A percentile compares a stretch with the other conserved stretches of the same genome.
Evolutionary conservation across 306 rosid species (phyloP).

Genomic region (Arachis stenosperma): DNA sequence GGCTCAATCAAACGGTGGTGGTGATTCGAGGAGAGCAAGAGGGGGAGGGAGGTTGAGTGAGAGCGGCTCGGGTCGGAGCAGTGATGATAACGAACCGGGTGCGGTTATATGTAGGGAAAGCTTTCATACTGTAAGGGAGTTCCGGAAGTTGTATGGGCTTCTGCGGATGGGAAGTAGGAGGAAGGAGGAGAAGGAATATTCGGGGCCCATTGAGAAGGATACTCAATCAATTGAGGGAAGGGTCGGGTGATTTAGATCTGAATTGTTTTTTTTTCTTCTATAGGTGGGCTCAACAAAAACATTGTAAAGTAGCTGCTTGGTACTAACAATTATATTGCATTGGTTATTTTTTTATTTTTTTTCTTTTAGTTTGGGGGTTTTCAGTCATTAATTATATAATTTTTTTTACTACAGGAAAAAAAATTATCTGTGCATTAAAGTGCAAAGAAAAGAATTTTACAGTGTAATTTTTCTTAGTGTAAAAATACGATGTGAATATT

Average conservation of each 20-base stretch:
- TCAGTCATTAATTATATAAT: neutral
- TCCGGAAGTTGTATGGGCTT: conserved; percentile 79
- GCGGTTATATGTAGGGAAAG: conserved; percentile 59
- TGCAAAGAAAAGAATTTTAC: neutral
- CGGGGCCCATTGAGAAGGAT: conserved; percentile 50
- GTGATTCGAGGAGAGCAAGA: conserved; percentile 5
- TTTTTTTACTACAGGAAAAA: conserved; percentile 22
- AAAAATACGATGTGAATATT: too few species aligned
- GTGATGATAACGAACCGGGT: conserved; percentile 47
- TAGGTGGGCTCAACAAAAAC: neutral
- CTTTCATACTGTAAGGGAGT: conserved; percentile 71
- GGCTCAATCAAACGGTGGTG: conserved; percentile 52
- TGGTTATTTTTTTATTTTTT: neutral
- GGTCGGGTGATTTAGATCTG: conserved; percentile 20
- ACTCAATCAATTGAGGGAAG: conserved; percentile 32
- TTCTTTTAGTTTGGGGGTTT: neutral
- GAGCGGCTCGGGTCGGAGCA: conserved; percentile 59
- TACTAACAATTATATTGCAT: conserved; percentile 28
- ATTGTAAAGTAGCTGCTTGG: conserved; percentile 37
- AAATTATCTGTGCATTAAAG: neutral
- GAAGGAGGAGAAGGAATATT: conserved; percentile 54
- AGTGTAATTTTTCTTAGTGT: neutral
- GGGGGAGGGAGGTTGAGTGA: conserved; percentile 38
- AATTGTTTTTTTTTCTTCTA: neutral
- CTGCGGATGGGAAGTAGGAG: conserved; percentile 72